Evolutionary conservation across 2,329 filamentous ascomycete genomes (phyloP), one percentile per base, ranked within the genome.

Genomic region (Xylaria sp.): DNA sequence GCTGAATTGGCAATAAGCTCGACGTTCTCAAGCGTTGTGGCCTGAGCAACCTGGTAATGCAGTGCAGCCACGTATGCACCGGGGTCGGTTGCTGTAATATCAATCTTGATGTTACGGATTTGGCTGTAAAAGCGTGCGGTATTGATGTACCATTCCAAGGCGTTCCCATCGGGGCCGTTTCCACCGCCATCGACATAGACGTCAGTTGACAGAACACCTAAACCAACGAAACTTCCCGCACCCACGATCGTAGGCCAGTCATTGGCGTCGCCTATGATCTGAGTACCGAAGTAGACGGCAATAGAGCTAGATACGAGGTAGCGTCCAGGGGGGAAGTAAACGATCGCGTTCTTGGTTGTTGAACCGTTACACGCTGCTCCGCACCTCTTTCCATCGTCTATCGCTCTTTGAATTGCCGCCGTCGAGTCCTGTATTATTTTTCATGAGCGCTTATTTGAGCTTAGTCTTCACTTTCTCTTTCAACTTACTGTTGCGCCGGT

Each of bases 401-500:
- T 66, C 2, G 48, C 48, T 20, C 10, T 54, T 17, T 66, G 38
- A 15, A 66, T 61, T 4, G 63, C 63, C 4, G 38, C 11, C 10
- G 63, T 66, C 7, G 56, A 59, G 40, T 59, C 56, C 54, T 57
- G 6, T 42, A 38, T 6, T 42, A 7, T 38, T 15, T 3, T 10
- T 28, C 3, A 42, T 57, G 5, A 42, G 54, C 13, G 7, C 10
- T 6, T 10, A 13, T 42, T 7, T n/a, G 23, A 2, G 20, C 36
- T 28, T 9, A 38, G 6, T 26, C 31, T 13, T 17, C 13, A 10
- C 10, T 38, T 33, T 49, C 15, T 20, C 46, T 51, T 51, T 6
- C 17, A 54, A 65, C 63, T 65, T 65, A 65, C 63, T 17, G 11
- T 61, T 49, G 31, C 49, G 10, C 63, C 63, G 23, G 58, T 66